These are phyloP conservation scores for Taphrina betulina DNA, from an alignment of 1,139 yeast species.

Conservation along the genomic window DNA sequence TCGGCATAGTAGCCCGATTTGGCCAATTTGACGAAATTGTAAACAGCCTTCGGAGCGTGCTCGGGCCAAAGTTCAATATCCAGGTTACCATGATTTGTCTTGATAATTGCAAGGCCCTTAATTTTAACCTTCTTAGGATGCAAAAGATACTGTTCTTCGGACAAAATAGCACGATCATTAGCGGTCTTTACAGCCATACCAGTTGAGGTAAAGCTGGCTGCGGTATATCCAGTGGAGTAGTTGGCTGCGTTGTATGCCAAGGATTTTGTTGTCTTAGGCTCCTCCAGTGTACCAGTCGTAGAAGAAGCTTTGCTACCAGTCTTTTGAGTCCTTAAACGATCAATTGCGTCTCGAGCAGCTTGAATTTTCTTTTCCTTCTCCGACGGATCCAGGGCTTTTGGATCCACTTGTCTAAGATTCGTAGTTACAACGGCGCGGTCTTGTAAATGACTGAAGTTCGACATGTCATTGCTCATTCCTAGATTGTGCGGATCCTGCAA, in stretches of 20 bases:
- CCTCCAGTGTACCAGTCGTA: background rate
- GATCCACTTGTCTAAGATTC: background rate
- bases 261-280: background rate
- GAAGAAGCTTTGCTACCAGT: background rate
- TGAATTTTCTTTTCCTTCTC: conserved; percentile 11
- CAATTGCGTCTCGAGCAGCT: conserved; percentile 27
- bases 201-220: conserved; percentile 45
- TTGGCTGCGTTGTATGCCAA: conserved; percentile 22
- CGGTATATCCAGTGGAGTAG: conserved; percentile 43
- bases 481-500: conserved; percentile 38
- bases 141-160: conserved; percentile 42
- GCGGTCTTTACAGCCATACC: conserved; percentile 42
- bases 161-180: conserved; percentile 38
- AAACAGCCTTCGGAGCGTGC: conserved; percentile 50
- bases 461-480: conserved; percentile 4
- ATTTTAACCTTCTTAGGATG: conserved; percentile 42
- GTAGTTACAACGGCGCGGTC: background rate
- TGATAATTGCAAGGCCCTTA: conserved; percentile 45
- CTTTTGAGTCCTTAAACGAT: background rate
- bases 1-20: conserved; percentile 48
- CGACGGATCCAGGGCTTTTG: conserved; percentile 20
- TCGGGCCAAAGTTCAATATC: conserved; percentile 47
- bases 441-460: conserved; percentile 22
- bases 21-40: conserved; percentile 50
- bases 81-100: conserved; percentile 43